Evolutionary conservation across 768 basidiomycete genomes (phyloP).

Genomic region (Boletellus ananiceps): DNA sequence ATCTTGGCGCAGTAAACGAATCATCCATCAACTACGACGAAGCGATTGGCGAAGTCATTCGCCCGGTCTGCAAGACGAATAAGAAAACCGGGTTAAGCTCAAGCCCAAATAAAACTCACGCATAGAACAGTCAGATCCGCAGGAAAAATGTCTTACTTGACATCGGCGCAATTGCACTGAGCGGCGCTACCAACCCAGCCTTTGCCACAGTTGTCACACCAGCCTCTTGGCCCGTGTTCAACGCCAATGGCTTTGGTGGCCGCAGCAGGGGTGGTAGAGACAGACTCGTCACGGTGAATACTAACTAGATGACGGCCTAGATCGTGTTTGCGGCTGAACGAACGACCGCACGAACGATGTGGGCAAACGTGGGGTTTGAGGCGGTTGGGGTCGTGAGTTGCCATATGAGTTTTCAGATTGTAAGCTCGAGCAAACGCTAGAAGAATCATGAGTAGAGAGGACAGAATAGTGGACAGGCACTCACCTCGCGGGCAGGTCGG

Average conservation of each 20-base stretch:
- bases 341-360: constrained; percentile 79
- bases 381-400: constrained; percentile 90
- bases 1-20: constrained; percentile 31
- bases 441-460: constrained; percentile 4
- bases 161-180: constrained; percentile 59
- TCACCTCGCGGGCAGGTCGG: constrained; percentile 67
- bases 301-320: constrained; percentile 84
- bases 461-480: constrained; percentile 3
- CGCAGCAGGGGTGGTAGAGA: constrained; percentile 38
- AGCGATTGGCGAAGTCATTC: constrained; percentile 36
- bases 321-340: constrained; percentile 93
- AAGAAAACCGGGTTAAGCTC: constrained; percentile 9
- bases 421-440: constrained; percentile 89
- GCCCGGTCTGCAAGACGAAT: constrained; percentile 26
- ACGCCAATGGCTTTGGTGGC: constrained; percentile 59
- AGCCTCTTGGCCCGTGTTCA: constrained; percentile 53
- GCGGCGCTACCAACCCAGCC: constrained; percentile 52
- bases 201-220: constrained; percentile 76
- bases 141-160: constrained; percentile 45
- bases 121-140: constrained; percentile 22
- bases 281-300: constrained; percentile 71
- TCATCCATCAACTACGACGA: constrained; percentile 38
- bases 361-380: constrained; percentile 87
- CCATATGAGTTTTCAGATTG: constrained; percentile 93
- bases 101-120: constrained; percentile 15